These are phyloP conservation scores for Magnusiomyces sp. DNA, from an alignment of 1,139 yeast genomes.

Conservation along the genomic window DNA sequence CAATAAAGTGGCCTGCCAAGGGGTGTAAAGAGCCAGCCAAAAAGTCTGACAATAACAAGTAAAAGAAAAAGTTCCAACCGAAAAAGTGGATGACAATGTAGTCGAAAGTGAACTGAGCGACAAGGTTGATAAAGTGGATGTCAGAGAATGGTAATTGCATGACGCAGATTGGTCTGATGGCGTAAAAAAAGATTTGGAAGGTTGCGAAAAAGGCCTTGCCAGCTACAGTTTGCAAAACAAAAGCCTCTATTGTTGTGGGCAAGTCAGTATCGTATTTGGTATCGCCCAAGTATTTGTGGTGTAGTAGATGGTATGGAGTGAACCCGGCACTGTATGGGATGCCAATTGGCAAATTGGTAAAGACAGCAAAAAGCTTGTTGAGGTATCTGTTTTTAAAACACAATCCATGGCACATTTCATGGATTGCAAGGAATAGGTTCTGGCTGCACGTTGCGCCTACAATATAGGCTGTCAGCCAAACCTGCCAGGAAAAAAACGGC, in stretches of 20 bases:
- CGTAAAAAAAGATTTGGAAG: constrained; percentile 82
- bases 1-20: constrained; percentile 90
- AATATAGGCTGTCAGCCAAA: constrained; percentile 57
- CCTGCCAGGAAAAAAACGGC: constrained; percentile 45
- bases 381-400: constrained; percentile 73
- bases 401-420: constrained; percentile 77
- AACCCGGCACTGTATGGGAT: constrained; percentile 86
- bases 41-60: constrained; percentile 69
- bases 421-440: constrained; percentile 78
- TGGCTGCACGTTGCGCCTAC: constrained; percentile 84
- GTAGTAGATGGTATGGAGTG: constrained; percentile 85
- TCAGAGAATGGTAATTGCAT: constrained; percentile 66
- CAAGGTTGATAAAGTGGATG: constrained; percentile 62
- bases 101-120: constrained; percentile 54
- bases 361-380: constrained; percentile 68
- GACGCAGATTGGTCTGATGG: constrained; percentile 80
- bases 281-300: constrained; percentile 89
- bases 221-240: constrained; percentile 61
- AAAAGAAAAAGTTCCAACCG: constrained; percentile 58
- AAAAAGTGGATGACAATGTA: constrained; percentile 44
- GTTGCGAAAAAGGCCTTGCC: constrained; percentile 91
- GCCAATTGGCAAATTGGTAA: constrained; percentile 79
- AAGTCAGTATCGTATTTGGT: constrained; percentile 76
- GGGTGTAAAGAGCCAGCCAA: constrained; percentile 91
- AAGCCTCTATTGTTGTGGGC: constrained; percentile 72